phyloP scores from a whole-genome alignment of 2,329 filamentous ascomycete genomes.

The Capronia coronata region DNA sequence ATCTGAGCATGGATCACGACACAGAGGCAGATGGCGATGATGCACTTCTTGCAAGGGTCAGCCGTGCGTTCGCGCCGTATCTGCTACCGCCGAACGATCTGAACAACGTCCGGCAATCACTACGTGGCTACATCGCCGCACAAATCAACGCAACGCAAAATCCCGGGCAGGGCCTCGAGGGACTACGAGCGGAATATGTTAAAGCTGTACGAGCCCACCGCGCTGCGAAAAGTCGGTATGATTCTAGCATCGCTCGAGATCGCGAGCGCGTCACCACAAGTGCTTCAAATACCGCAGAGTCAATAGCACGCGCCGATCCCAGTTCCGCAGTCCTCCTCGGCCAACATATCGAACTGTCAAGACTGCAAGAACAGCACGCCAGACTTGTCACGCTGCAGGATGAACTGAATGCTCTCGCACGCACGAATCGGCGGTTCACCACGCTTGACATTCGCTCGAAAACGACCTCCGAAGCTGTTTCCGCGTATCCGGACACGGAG shows the following conservation, averaged over 20 bases:
- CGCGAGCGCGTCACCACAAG: not conserved
- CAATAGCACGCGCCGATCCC: not conserved
- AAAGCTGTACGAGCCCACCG: conserved; percentile 13
- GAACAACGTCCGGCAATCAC: not conserved
- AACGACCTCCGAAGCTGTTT: not conserved
- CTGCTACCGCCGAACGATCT: not conserved
- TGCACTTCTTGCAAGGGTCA: not conserved
- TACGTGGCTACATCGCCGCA: not conserved
- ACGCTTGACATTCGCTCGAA: not conserved
- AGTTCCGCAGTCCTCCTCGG: conserved; percentile 1
- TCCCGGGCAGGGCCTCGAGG: not conserved
- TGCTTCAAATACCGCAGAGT: not conserved
- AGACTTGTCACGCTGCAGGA: conserved; percentile 8
- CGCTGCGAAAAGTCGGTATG: conserved; percentile 8
- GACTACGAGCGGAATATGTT: conserved; percentile 19
- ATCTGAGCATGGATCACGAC: not conserved
- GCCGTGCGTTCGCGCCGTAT: conserved; percentile 1
- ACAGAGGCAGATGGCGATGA: not conserved
- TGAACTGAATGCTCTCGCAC: conserved; percentile 9
- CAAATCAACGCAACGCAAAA: not conserved
- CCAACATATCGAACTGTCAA: conserved; percentile 8
- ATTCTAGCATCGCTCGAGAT: not conserved
- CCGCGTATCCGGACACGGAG: not conserved
- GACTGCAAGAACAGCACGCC: conserved; percentile 10
- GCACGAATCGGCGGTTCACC: not conserved